A percentile compares a stretch with the other conserved stretches of the same genome.
Conservation (phyloP, 2,329 filamentous ascomycete genomes). For the Xylariaceae sp. region DNA sequence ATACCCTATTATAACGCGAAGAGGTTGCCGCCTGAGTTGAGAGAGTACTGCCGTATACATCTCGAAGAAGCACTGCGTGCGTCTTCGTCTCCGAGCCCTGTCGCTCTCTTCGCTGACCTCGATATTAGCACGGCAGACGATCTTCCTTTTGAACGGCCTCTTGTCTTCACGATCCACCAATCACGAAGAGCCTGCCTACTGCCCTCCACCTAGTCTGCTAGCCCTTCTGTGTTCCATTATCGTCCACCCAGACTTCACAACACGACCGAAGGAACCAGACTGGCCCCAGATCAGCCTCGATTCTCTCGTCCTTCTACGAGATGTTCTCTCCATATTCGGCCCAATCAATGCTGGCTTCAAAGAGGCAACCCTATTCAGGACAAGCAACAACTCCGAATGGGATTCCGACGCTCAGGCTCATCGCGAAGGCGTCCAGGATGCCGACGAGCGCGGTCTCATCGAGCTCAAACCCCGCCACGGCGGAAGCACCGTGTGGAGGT, state of each 20-base stretch:
- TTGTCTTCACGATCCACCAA: constrained; percentile 46
- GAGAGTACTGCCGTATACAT: constrained; percentile 65
- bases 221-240: constrained; percentile 75
- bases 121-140: constrained; percentile 46
- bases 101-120: constrained; percentile 7
- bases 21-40: constrained; percentile 59
- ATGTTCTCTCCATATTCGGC: constrained; percentile 61
- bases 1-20: constrained; percentile 49
- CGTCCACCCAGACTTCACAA: constrained; percentile 78
- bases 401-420: constrained; percentile 46
- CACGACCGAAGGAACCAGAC: constrained; percentile 59
- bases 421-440: constrained; percentile 48
- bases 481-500: constrained; percentile 64
- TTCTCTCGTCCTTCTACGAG: constrained; percentile 67
- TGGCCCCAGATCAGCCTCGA: constrained; percentile 60
- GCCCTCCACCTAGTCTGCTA: constrained; percentile 70
- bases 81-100: constrained; percentile 19
- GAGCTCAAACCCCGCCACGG: constrained; percentile 57
- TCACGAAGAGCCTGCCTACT: constrained; percentile 42
- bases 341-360: constrained; percentile 65
- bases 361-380: constrained; percentile 67
- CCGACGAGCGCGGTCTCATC: constrained; percentile 46
- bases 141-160: constrained; percentile 62
- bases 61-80: constrained; percentile 71
- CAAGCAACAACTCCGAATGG: constrained; percentile 34